Conservation (phyloP, 2,329 filamentous ascomycete genomes). For the Pseudocercospora cruenta region DNA sequence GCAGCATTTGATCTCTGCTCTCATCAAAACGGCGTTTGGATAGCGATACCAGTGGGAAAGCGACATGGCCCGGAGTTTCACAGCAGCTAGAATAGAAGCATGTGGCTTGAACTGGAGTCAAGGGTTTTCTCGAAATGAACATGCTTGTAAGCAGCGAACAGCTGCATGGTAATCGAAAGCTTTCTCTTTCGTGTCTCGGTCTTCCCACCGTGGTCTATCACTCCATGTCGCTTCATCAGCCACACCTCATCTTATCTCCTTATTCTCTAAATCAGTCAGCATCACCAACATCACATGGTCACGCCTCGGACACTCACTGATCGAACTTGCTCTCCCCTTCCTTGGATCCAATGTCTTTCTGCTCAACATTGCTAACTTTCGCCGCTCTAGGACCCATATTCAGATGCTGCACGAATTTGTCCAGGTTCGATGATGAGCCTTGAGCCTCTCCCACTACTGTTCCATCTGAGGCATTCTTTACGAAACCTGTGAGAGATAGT, state of each 20-base stretch:
- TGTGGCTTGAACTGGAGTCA: background rate
- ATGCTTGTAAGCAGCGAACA: background rate
- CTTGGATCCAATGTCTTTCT: slow-evolving; percentile 65
- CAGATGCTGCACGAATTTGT: slow-evolving; percentile 73
- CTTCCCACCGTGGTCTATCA: background rate
- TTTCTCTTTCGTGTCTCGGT: background rate
- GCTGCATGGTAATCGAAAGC: background rate
- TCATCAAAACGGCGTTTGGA: background rate
- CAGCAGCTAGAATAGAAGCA: background rate
- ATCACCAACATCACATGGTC: background rate
- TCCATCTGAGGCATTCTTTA: slow-evolving; percentile 52
- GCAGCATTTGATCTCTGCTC: background rate
- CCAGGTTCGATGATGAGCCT: slow-evolving; percentile 66
- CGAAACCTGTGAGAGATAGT: slow-evolving; percentile 51
- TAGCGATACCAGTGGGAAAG: background rate
- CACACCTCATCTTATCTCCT: background rate
- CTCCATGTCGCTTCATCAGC: background rate
- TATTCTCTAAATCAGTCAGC: background rate
- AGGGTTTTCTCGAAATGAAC: background rate
- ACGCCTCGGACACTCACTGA: slow-evolving; percentile 28
- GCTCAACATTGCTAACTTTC: slow-evolving; percentile 73
- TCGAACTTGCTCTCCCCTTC: slow-evolving; percentile 70
- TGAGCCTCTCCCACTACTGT: slow-evolving; percentile 82
- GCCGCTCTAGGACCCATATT: slow-evolving; percentile 74
- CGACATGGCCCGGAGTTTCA: background rate